Percentiles rank a stretch among this genome's conserved stretches.
These are phyloP conservation scores for Cornus kousa DNA, from an alignment of 148 eudicot genomes.

Conservation along the genomic window DNA sequence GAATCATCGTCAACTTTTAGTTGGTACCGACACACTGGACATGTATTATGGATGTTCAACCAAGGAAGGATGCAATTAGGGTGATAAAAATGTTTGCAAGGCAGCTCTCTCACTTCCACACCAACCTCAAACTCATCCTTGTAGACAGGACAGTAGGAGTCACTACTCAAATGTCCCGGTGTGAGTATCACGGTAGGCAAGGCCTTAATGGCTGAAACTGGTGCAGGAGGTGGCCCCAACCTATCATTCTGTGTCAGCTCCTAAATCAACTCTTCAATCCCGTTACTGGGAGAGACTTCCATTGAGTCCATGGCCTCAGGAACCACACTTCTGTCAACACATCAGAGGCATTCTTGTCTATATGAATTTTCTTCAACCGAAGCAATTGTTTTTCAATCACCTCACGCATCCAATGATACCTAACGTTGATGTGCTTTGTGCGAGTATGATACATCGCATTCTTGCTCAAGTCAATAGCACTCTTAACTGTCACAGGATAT, in stretches of 20 bases:
- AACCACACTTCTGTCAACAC: not conserved
- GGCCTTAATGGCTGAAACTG: slow-evolving; percentile 21
- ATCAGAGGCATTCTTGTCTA: no score
- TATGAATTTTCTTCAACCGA: no score
- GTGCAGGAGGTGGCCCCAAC: slow-evolving; percentile 36
- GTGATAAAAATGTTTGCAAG: slow-evolving; percentile 68
- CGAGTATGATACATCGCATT: no score
- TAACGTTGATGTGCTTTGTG: no score
- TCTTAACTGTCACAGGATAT: no score
- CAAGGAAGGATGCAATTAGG: slow-evolving; percentile 64
- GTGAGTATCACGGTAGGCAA: slow-evolving; percentile 22
- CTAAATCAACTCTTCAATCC: slow-evolving; percentile 16
- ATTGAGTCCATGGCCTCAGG: not conserved
- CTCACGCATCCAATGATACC: no score
- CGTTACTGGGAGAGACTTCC: not conserved
- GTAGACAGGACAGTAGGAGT: slow-evolving; percentile 57
- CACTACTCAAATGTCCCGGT: slow-evolving; percentile 17
- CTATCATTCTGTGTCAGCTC: slow-evolving; percentile 19
- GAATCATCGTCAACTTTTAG: slow-evolving; percentile 18
- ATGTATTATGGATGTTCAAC: slow-evolving; percentile 58
- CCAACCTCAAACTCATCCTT: slow-evolving; percentile 63
- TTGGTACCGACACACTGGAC: slow-evolving; percentile 72
- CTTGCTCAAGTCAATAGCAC: no score
- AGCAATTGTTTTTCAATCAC: no score
- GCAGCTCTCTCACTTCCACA: slow-evolving; percentile 37